Conservation (phyloP, 345 rosid genomes). For the Crucihimalaya himalaica region DNA sequence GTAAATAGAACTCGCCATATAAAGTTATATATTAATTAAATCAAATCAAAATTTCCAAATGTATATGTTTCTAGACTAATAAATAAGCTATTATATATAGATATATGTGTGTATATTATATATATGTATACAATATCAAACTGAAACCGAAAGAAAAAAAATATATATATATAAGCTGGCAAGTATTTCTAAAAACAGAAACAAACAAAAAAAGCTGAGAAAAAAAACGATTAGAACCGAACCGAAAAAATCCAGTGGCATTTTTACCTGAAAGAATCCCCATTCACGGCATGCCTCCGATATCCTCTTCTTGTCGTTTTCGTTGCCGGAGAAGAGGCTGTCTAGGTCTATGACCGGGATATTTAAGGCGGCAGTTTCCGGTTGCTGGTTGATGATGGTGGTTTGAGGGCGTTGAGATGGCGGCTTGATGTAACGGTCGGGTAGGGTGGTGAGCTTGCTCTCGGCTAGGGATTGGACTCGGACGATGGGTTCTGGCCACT, state of each 20-base stretch:
- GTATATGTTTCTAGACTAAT: not conserved
- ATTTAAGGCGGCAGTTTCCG: conserved; percentile 28
- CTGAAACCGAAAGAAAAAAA: not conserved
- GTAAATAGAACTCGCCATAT: not conserved
- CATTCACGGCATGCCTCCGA: conserved; percentile 66
- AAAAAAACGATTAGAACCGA: not conserved
- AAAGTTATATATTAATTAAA: too few species aligned
- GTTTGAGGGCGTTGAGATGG: conserved; percentile 42
- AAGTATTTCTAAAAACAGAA: not conserved
- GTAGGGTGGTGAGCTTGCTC: conserved; percentile 46
- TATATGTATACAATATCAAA: not conserved
- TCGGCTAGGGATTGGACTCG: conserved; percentile 93
- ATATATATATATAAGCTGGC: not conserved
- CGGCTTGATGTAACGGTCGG: conserved; percentile 65
- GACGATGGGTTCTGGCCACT: conserved; percentile 96
- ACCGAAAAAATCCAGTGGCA: not conserved
- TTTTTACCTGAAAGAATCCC: conserved; percentile 79
- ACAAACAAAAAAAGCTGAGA: too few species aligned
- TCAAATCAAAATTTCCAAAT: not conserved
- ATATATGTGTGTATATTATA: too few species aligned
- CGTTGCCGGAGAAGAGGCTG: conserved; percentile 39
- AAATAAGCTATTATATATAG: too few species aligned
- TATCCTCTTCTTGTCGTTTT: conserved; percentile 40
- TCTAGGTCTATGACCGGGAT: conserved; percentile 75
- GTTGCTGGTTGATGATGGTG: conserved; percentile 23